Percentiles rank a stretch among this genome's conserved stretches.
Evolutionary conservation across 2,329 filamentous ascomycete species (phyloP).

Genomic region (Trichophyton benhamiae): DNA sequence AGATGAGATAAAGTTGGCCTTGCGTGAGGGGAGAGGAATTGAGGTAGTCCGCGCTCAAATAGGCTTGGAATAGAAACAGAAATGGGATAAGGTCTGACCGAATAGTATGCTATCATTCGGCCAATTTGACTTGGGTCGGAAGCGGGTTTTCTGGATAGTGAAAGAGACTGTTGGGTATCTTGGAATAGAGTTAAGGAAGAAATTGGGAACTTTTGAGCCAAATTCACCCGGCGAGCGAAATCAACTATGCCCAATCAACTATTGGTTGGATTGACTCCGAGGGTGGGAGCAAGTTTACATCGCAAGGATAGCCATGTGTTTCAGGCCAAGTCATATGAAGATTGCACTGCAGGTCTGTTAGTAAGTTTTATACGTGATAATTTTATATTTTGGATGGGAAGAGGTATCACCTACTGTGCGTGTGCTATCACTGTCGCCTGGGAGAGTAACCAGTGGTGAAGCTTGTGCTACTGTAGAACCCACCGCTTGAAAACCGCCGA

Average conservation of each 20-base stretch:
- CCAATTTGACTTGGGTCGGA: slow-evolving; percentile 22
- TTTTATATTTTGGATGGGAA: slow-evolving; percentile 19
- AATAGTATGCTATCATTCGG: slow-evolving; percentile 26
- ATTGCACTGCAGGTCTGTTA: slow-evolving; percentile 21
- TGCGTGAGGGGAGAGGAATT: slow-evolving; percentile 11
- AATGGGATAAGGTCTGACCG: slow-evolving; percentile 23
- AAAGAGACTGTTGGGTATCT: slow-evolving; percentile 24
- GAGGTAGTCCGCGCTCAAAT: slow-evolving; percentile 16
- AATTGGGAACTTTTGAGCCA: slow-evolving; percentile 14
- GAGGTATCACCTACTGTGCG: slow-evolving; percentile 26
- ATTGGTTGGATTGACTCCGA: slow-evolving; percentile 23
- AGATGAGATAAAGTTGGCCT: no score
- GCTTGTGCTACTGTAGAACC: slow-evolving; percentile 19
- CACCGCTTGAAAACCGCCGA: slow-evolving; percentile 25
- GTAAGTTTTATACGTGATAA: slow-evolving; percentile 18
- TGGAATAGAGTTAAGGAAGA: slow-evolving; percentile 25
- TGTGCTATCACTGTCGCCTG: slow-evolving; percentile 25
- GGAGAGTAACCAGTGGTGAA: slow-evolving; percentile 25
- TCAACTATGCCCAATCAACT: slow-evolving; percentile 26
- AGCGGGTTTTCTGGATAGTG: slow-evolving; percentile 22
- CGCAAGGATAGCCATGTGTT: slow-evolving; percentile 27
- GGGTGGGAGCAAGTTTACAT: slow-evolving; percentile 26
- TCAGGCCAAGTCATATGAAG: slow-evolving; percentile 30
- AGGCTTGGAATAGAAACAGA: slow-evolving; percentile 23
- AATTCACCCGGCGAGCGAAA: slow-evolving; percentile 18